Conservation (phyloP, 805 yeast genomes). For the Candida nitratophila region DNA sequence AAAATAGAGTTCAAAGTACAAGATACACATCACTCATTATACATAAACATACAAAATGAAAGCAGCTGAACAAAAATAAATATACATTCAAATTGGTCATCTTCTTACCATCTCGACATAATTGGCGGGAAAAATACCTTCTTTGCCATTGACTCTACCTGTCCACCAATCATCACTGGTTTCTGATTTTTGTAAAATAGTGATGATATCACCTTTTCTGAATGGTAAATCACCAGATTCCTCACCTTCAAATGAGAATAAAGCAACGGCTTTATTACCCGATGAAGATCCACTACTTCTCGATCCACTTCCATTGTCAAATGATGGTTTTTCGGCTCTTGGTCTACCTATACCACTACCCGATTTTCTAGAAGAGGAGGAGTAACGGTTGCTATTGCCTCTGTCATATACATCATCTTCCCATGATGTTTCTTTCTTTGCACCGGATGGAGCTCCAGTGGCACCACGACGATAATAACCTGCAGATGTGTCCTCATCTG, state of each 20-base stretch:
- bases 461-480: conserved; percentile 12
- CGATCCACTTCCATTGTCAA: conserved; percentile 21
- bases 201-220: conserved; percentile 89
- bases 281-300: conserved; percentile 8
- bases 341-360: conserved; percentile 24
- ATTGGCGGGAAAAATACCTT: conserved; percentile 96
- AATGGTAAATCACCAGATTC: conserved; percentile 91
- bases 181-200: conserved; percentile 77
- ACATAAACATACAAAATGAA: neutral
- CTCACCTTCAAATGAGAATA: conserved; percentile 84
- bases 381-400: conserved; percentile 9
- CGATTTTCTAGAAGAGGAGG: conserved; percentile 14
- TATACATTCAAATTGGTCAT: neutral
- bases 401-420: conserved; percentile 82
- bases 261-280: conserved; percentile 77
- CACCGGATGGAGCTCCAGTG: conserved; percentile 6
- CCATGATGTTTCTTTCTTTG: conserved; percentile 46
- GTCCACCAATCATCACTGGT: conserved; percentile 99
- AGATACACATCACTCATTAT: neutral
- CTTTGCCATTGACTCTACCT: conserved; percentile 73
- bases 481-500: conserved; percentile 31
- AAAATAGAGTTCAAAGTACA: too few species aligned
- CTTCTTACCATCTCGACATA: conserved; percentile 71
- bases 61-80: too few species aligned
- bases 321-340: conserved; percentile 24